These are phyloP conservation scores for Mangifera indica DNA, from an alignment of 345 rosid species.

Conservation along the genomic window DNA sequence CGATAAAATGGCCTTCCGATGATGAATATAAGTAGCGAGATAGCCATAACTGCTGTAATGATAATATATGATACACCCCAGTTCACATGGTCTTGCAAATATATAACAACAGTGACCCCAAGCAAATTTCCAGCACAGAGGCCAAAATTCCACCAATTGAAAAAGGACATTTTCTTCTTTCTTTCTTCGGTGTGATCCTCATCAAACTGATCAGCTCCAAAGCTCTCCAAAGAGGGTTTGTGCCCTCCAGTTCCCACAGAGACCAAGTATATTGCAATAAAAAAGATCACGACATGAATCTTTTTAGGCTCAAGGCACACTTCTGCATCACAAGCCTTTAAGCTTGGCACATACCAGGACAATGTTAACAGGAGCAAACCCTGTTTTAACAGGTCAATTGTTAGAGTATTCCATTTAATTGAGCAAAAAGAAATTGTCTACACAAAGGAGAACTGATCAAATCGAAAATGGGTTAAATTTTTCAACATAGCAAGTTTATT, in stretches of 20 bases:
- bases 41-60: constrained; percentile 62
- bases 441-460: too few species aligned
- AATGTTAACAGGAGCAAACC: constrained; percentile 65
- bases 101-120: constrained; percentile 66
- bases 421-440: background rate
- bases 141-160: constrained; percentile 91
- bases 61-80: constrained; percentile 69
- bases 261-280: constrained; percentile 74
- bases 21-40: constrained; percentile 57
- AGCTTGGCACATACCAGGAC: constrained; percentile 70
- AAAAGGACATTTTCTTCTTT: constrained; percentile 81
- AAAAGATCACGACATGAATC: constrained; percentile 66
- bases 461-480: too few species aligned
- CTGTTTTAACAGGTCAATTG: constrained; percentile 30
- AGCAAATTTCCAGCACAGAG: constrained; percentile 69
- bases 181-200: constrained; percentile 71
- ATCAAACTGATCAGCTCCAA: constrained; percentile 95
- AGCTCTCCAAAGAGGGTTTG: constrained; percentile 92
- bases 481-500: too few species aligned
- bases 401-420: background rate
- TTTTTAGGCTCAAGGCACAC: constrained; percentile 58
- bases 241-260: constrained; percentile 94
- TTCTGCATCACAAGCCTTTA: constrained; percentile 58
- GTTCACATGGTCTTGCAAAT: too few species aligned
- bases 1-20: constrained; percentile 61